These are phyloP conservation scores for Hansenula anomala DNA, from an alignment of 1,139 yeast species.

Conservation along the genomic window DNA sequence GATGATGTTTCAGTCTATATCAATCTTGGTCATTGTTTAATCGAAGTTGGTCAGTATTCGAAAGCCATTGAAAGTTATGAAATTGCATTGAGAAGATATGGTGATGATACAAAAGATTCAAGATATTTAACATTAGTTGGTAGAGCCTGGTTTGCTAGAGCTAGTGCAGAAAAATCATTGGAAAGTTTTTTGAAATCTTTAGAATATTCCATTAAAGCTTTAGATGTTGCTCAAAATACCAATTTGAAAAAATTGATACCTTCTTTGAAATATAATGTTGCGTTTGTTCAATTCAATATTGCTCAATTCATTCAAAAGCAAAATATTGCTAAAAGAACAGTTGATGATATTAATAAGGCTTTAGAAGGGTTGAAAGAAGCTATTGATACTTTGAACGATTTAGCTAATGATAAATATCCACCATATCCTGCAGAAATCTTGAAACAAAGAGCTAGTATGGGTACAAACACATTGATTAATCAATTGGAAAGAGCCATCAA, in stretches of 20 bases:
- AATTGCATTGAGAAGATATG: conserved; percentile 64
- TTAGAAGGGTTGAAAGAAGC: conserved; percentile 59
- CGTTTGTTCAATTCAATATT: conserved; percentile 79
- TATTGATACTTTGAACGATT: conserved; percentile 50
- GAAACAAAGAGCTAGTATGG: conserved; percentile 80
- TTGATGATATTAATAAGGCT: conserved; percentile 58
- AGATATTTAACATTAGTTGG: conserved; percentile 72
- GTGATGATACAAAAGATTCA: conserved; percentile 47
- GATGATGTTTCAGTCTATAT: conserved; percentile 79
- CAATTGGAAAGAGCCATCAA: conserved; percentile 66
- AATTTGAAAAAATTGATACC: conserved; percentile 34
- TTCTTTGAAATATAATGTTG: conserved; percentile 68
- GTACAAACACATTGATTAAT: conserved; percentile 66
- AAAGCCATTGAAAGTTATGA: conserved; percentile 90
- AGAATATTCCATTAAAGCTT: conserved; percentile 57
- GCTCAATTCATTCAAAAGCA: conserved; percentile 77
- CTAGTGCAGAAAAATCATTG: conserved; percentile 60
- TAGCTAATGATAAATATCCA: conserved; percentile 55
- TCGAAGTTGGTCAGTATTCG: conserved; percentile 75
- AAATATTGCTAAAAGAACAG: conserved; percentile 53
- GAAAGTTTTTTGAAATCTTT: conserved; percentile 58
- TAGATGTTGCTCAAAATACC: conserved; percentile 31
- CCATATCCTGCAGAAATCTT: conserved; percentile 78
- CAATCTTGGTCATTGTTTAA: conserved; percentile 83
- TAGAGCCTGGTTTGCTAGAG: conserved; percentile 88